Percentiles rank a stretch among this genome's conserved stretches.
phyloP scores from a whole-genome alignment of 768 basidiomycete species.

The Russula emetica region DNA sequence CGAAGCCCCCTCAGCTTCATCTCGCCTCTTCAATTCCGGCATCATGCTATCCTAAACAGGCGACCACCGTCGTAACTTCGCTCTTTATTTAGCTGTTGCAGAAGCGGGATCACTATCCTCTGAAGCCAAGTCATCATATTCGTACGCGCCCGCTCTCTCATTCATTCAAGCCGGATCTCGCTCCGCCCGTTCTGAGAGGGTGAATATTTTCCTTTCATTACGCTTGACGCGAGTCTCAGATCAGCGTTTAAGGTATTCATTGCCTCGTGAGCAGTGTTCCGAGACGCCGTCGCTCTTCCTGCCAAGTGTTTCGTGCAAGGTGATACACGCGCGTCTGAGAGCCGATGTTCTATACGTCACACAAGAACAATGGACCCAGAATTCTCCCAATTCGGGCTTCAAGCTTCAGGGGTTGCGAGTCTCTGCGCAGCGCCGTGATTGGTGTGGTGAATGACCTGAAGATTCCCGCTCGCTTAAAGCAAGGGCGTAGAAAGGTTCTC shows the following conservation, averaged over 20 bases:
- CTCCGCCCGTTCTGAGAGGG: constrained; percentile 18
- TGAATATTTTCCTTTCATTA: constrained; percentile 11
- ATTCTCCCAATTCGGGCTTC: neutral
- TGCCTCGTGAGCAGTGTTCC: constrained; percentile 15
- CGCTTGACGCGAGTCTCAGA: constrained; percentile 15
- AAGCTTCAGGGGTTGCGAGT: neutral
- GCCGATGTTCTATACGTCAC: constrained; percentile 18
- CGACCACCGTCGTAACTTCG: neutral
- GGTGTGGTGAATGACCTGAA: constrained; percentile 4
- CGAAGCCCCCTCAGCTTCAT: constrained; percentile 20
- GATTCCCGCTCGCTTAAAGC: neutral
- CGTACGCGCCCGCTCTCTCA: neutral
- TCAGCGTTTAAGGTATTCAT: constrained; percentile 26
- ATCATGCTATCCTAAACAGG: constrained; percentile 15
- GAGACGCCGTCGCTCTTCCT: constrained; percentile 23
- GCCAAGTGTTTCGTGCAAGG: neutral
- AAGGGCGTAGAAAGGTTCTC: neutral
- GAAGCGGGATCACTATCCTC: constrained; percentile 6
- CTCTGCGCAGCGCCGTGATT: constrained; percentile 5
- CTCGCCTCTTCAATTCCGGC: constrained; percentile 23
- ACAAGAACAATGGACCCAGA: neutral
- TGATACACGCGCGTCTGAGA: neutral
- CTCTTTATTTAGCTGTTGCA: neutral
- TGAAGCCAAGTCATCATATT: constrained; percentile 18
- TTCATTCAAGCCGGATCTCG: constrained; percentile 17